Evolutionary conservation across 805 yeast species (phyloP), one percentile per base, ranked within the genome.

Genomic region (Candida gorgasii): DNA sequence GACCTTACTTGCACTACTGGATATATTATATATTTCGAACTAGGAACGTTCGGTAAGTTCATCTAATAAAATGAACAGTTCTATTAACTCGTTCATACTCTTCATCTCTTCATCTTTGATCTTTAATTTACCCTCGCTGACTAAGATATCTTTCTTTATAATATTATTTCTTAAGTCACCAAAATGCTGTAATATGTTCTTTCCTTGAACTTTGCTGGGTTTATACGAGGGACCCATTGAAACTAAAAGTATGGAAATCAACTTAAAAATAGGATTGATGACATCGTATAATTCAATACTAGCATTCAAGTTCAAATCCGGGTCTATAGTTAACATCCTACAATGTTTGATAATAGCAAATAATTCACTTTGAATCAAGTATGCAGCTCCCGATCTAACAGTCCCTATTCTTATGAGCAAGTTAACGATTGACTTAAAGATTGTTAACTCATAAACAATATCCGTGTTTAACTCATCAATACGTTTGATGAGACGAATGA

Each of bases 181-280:
- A 57, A 80, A 80, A 36, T 75, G 74, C 7, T 58, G 53, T 54
- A 86, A 55, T 33, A 89, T 58, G 3, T 62, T 68, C 39, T 67
- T 70, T 0, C 81, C 83, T 49, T 77, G 80, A 5, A 61, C 55
- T 8, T 81, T 68, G 12, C 85, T 80, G 0, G 76, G 71, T 45
- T 70, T 73, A 59, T 87, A 87, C 32, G 82, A 80, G 4, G 90
- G 82, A 0, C 96, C 96, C 70, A 86, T 76, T 2, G 95, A 79
- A 8, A 89, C 65, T 3, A 85, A 63, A 6, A 86, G 67, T 0
- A 95, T 80, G 8, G 80, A 62, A 2, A 88, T 68, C 36, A 89
- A 64, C 53, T 86, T 95, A 59, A 88, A 84, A 2, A 84, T 69
- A 0, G 95, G 93, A 24, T 83, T 73, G 30, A 86, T 68, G 14